Evolutionary conservation across 352 stramenopile genomes (phyloP), one percentile per base, ranked within the genome.

Genomic region (Albugo laibachii): DNA sequence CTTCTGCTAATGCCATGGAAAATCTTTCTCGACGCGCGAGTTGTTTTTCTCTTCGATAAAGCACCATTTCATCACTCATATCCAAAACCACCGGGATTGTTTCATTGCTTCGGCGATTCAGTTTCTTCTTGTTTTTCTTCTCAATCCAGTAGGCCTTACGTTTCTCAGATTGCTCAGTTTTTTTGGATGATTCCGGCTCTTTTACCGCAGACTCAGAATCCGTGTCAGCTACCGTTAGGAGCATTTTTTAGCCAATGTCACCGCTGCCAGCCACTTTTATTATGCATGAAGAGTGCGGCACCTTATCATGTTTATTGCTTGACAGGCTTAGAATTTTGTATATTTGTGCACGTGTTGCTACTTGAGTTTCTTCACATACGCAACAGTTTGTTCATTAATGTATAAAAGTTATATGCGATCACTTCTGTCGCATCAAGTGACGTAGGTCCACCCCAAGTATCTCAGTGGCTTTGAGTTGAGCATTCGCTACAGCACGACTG

Each of bases 121-220:
- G 24, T 50, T 93, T 92, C 58, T 96, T 95, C 21, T 83, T 61
- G 49, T 69, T 67, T 48, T 92, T 93, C 48, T 77, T 78, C 51
- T 84, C 67, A 49, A 92, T 67, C 60, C 57, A 88, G 46, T 69
- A 64, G 50, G 62, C 57, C 5, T 58, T 64, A n/a, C 61, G 67
- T 58, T 83, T 85, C 45, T 72, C 62, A 45, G 66, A 69, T 24
- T 63, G 62, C 48, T 68, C 65, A 1, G 62, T 60, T 39, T 71
- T 65, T 63, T 79, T 81, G 18, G 68, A 71, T 20, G 69, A n/a
- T 15, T 10, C 31, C 50, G 16, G n/a, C n/a, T n/a, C n/a, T n/a
- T n/a, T n/a, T n/a, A n/a, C n/a, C n/a, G 24, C 8, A 31, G 8
- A 31, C 24, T 31, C 8, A 10, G 24, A 10, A 8, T 31, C 8